Conservation (phyloP, 352 stramenopile species). For the Bremia lactucae region DNA sequence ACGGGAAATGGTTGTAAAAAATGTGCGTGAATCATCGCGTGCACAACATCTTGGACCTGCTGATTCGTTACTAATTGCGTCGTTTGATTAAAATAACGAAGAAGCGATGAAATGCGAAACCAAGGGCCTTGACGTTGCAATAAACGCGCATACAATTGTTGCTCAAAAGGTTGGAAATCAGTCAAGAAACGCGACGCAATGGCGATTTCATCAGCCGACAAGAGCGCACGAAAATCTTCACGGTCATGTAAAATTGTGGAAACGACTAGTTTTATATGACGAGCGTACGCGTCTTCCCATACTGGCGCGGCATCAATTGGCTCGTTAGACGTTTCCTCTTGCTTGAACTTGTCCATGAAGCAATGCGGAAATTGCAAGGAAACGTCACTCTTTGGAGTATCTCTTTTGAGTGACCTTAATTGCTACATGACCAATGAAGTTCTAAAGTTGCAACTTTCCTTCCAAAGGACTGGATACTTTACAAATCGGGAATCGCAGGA, state of each 20-base stretch:
- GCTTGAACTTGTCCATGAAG: no score
- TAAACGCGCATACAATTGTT: slow-evolving; percentile 65
- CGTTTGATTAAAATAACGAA: slow-evolving; percentile 37
- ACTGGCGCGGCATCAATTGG: not conserved
- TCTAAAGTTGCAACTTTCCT: slow-evolving; percentile 2
- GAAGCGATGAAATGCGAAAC: slow-evolving; percentile 55
- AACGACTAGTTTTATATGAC: slow-evolving; percentile 53
- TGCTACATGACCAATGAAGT: not conserved
- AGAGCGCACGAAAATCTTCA: slow-evolving; percentile 36
- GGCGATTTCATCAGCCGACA: slow-evolving; percentile 31
- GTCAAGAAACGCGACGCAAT: slow-evolving; percentile 39
- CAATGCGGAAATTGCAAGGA: no score
- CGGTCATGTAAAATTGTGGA: slow-evolving; percentile 31
- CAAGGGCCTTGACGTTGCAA: slow-evolving; percentile 70
- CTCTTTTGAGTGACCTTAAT: not conserved
- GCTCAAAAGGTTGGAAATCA: slow-evolving; percentile 31
- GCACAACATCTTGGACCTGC: slow-evolving; percentile 32
- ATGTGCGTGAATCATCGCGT: slow-evolving; percentile 24
- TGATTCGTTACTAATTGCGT: slow-evolving; percentile 15
- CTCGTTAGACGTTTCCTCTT: no score
- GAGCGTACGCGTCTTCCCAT: slow-evolving; percentile 51
- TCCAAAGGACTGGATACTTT: slow-evolving; percentile 5
- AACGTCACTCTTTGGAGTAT: not conserved
- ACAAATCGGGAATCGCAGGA: slow-evolving; percentile 9
- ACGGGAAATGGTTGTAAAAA: slow-evolving; percentile 28